Evolutionary conservation across 495 filamentous ascomycete species (phyloP).

Genomic region (Letharia columbiana): DNA sequence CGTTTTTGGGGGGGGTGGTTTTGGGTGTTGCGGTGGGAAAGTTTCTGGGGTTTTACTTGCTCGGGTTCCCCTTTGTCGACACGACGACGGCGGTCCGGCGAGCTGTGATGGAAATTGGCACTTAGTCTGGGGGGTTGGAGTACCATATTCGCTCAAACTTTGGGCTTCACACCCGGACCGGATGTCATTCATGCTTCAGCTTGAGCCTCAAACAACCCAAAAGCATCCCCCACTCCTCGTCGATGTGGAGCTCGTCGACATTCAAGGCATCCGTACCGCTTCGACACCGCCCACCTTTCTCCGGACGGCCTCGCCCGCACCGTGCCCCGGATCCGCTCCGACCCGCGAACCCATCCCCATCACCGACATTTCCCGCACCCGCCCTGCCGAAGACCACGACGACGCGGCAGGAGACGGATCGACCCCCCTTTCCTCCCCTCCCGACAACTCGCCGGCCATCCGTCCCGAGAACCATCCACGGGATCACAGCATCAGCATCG

Average conservation of each 20-base stretch:
- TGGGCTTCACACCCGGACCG: background rate
- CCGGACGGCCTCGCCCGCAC: background rate
- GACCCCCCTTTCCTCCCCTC: background rate
- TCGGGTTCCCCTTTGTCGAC: background rate
- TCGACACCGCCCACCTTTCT: too few species aligned
- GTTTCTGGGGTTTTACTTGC: too few species aligned
- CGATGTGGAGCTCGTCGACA: background rate
- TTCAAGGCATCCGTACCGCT: background rate
- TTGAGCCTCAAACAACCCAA: background rate
- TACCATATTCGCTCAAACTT: background rate
- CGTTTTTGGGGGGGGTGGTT: too few species aligned
- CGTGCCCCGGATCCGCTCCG: background rate
- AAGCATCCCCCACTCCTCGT: background rate
- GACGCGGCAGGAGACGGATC: background rate
- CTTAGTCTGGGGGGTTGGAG: background rate
- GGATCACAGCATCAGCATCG: background rate
- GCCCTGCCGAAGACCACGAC: background rate
- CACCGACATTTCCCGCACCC: background rate
- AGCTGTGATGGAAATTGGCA: background rate
- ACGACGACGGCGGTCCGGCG: background rate
- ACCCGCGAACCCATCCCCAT: background rate
- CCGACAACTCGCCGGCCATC: background rate
- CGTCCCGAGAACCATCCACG: background rate
- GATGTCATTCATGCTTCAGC: background rate
- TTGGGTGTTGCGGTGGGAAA: too few species aligned